phyloP scores from a whole-genome alignment of 2,329 filamentous ascomycete species.

The Epichloe amarillans region DNA sequence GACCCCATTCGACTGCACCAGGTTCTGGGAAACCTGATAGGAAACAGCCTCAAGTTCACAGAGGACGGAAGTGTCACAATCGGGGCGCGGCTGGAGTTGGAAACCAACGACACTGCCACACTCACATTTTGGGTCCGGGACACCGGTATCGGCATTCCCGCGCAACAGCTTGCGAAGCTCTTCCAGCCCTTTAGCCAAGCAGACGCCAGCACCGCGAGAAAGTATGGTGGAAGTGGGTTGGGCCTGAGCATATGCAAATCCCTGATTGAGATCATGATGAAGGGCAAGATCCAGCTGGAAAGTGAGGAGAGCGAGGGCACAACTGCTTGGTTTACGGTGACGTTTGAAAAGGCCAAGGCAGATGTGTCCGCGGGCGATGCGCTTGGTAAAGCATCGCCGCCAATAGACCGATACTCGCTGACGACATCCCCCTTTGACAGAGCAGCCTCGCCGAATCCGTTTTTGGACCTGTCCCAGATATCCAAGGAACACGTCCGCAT shows the following conservation, averaged over 20 bases:
- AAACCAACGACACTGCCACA: constrained; percentile 56
- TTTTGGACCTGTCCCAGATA: constrained; percentile 59
- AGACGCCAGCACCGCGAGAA: constrained; percentile 77
- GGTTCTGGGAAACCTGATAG: constrained; percentile 69
- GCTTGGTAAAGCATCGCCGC: constrained; percentile 23
- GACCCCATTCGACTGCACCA: constrained; percentile 55
- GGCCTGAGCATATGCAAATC: constrained; percentile 92
- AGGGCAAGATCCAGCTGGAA: constrained; percentile 70
- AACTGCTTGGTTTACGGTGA: constrained; percentile 65
- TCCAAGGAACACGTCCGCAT: constrained; percentile 69
- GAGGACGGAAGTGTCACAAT: constrained; percentile 78
- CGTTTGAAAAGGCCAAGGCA: constrained; percentile 67
- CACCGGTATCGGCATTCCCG: constrained; percentile 81
- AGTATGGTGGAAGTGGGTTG: constrained; percentile 83
- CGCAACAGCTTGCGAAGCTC: constrained; percentile 68
- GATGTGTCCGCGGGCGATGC: constrained; percentile 45
- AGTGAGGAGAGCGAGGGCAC: constrained; percentile 61
- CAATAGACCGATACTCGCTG: constrained; percentile 21
- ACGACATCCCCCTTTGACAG: constrained; percentile 22
- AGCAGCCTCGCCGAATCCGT: constrained; percentile 28
- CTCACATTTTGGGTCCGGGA: constrained; percentile 79
- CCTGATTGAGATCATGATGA: constrained; percentile 84
- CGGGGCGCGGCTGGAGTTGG: constrained; percentile 56
- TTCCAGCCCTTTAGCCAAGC: constrained; percentile 92
- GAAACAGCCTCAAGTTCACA: constrained; percentile 91